A percentile compares a stretch with the other conserved stretches of the same genome.
Evolutionary conservation across 805 yeast species (phyloP).

Genomic region (Kodamaea kakaduensis): DNA sequence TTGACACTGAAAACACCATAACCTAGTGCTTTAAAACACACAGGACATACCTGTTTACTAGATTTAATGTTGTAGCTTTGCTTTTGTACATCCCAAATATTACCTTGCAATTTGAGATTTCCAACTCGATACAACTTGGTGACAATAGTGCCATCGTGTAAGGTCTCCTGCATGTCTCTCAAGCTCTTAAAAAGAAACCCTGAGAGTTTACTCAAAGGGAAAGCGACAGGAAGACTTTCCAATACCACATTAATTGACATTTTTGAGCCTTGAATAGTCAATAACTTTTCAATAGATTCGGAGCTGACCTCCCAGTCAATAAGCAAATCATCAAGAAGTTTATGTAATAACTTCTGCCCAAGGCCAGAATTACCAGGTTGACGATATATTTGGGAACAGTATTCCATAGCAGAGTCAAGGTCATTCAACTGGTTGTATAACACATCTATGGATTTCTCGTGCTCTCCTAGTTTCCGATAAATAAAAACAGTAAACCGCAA

Average conservation of each 20-base stretch:
- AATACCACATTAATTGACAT: constrained; percentile 46
- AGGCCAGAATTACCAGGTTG: constrained; percentile 25
- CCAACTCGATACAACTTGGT: constrained; percentile 53
- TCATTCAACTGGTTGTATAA: constrained; percentile 56
- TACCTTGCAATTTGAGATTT: constrained; percentile 43
- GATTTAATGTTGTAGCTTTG: constrained; percentile 36
- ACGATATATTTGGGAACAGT: constrained; percentile 50
- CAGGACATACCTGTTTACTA: constrained; percentile 44
- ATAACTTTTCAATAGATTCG: constrained; percentile 38
- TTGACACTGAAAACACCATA: constrained; percentile 49
- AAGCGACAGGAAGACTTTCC: constrained; percentile 47
- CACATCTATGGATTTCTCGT: constrained; percentile 59
- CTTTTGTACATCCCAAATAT: constrained; percentile 36
- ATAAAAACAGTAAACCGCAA: constrained; percentile 53
- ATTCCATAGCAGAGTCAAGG: constrained; percentile 53
- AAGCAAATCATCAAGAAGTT: constrained; percentile 47
- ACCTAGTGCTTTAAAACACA: constrained; percentile 57
- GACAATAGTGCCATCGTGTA: constrained; percentile 39
- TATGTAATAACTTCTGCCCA: constrained; percentile 47
- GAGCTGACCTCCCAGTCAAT: constrained; percentile 31
- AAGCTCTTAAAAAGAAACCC: constrained; percentile 44
- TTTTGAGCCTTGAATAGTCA: constrained; percentile 43
- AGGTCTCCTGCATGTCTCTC: constrained; percentile 34
- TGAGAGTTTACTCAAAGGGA: constrained; percentile 43
- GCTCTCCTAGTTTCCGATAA: constrained; percentile 55